Conservation (phyloP, 176 grass and related monocot species). For the Juncus inflexus region DNA sequence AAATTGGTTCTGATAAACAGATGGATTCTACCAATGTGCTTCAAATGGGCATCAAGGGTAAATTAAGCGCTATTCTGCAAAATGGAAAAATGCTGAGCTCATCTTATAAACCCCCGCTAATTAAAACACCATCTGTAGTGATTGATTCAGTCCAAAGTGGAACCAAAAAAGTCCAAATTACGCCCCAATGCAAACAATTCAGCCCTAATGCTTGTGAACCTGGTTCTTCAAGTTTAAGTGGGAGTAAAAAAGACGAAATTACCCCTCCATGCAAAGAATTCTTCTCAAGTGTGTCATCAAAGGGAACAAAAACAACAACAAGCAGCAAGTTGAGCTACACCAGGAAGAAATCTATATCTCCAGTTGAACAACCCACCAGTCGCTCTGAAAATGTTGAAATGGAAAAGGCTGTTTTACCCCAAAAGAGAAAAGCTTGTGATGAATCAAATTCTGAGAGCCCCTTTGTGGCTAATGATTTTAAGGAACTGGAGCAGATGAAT, state of each 20-base stretch:
- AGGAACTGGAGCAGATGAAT: conserved; percentile 24
- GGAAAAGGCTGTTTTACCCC: conserved; percentile 20
- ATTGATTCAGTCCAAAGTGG: no score
- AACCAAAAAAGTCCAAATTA: no score
- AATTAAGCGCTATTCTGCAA: conserved; percentile 9
- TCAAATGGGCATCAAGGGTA: neutral
- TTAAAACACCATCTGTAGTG: no score
- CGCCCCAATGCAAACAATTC: conserved; percentile 12
- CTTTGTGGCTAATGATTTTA: conserved; percentile 30
- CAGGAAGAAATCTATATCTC: conserved; percentile 43
- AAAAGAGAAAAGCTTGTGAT: conserved; percentile 40
- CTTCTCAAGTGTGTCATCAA: neutral
- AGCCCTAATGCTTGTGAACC: neutral
- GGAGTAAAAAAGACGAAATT: no score
- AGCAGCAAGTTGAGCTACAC: conserved; percentile 26
- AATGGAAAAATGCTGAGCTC: neutral
- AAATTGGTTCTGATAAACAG: conserved; percentile 11
- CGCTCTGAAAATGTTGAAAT: conserved; percentile 19
- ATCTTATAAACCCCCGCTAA: conserved; percentile 6
- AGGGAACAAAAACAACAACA: neutral
- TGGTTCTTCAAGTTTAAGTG: neutral
- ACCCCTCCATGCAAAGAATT: no score
- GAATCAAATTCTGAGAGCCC: conserved; percentile 16
- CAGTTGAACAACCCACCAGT: conserved; percentile 29
- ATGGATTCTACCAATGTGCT: conserved; percentile 16